Evolutionary conservation across 768 basidiomycete genomes (phyloP).

Genomic region (Piloderma croceum): DNA sequence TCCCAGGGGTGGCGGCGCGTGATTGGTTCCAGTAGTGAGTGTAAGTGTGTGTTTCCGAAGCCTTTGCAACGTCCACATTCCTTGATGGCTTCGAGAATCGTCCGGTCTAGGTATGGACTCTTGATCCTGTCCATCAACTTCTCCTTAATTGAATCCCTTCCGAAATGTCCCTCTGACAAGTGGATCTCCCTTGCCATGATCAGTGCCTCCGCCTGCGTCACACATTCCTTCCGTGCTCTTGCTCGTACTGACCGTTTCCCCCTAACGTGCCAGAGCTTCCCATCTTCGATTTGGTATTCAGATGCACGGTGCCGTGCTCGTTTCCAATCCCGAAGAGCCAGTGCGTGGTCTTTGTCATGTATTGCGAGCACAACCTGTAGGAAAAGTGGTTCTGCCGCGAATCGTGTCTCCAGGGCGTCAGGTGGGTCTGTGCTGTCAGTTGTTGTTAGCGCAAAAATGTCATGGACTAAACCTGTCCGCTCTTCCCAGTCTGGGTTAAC

Average conservation of each 20-base stretch:
- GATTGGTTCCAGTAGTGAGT: slow-evolving; percentile 19
- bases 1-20: slow-evolving; percentile 14
- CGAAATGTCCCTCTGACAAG: slow-evolving; percentile 21
- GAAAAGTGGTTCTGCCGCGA: slow-evolving; percentile 6
- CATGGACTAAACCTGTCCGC: slow-evolving; percentile 4
- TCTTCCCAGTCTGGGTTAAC: slow-evolving; percentile 23
- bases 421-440: neutral
- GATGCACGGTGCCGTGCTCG: neutral
- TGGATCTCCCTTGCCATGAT: slow-evolving; percentile 13
- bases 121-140: slow-evolving; percentile 25
- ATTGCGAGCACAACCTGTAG: slow-evolving; percentile 7
- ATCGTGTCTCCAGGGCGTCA: slow-evolving; percentile 6
- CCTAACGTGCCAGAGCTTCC: slow-evolving; percentile 19
- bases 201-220: slow-evolving; percentile 5
- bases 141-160: slow-evolving; percentile 28
- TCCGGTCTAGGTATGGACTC: slow-evolving; percentile 15
- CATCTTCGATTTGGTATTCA: slow-evolving; percentile 23
- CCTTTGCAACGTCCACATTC: slow-evolving; percentile 17
- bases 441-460: neutral
- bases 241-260: neutral
- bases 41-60: slow-evolving; percentile 14
- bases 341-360: neutral
- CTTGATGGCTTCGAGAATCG: slow-evolving; percentile 10
- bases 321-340: neutral
- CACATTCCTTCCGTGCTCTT: slow-evolving; percentile 18